Percentiles rank a stretch among this genome's conserved stretches.
These are phyloP conservation scores for Trichophyton simii DNA, from an alignment of 2,329 filamentous ascomycete species.

Conservation along the genomic window DNA sequence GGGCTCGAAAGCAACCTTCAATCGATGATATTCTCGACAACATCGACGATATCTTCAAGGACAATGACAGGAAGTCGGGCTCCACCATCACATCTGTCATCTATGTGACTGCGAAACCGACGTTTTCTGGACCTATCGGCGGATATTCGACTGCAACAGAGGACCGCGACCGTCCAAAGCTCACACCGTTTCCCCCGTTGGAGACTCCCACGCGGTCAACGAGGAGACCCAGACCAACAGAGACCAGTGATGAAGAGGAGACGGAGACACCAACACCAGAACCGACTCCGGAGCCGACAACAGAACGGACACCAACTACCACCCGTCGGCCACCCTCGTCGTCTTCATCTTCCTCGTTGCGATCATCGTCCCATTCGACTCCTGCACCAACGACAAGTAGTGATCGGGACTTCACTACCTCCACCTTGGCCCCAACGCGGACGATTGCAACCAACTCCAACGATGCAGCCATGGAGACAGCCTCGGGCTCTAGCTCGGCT, in stretches of 20 bases:
- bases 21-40: slow-evolving; percentile 3
- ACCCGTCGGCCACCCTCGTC: slow-evolving; percentile 3
- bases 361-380: slow-evolving; percentile 8
- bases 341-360: slow-evolving; percentile 4
- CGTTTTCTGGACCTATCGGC: slow-evolving; percentile 40
- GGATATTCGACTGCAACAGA: slow-evolving; percentile 33
- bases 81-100: slow-evolving; percentile 24
- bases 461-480: slow-evolving; percentile 9
- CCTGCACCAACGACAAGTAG: slow-evolving; percentile 4
- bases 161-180: slow-evolving; percentile 6
- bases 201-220: slow-evolving; percentile 11
- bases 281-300: too few relatives aligned
- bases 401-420: slow-evolving; percentile 5
- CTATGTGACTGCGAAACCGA: slow-evolving; percentile 41
- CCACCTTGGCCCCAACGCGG: background rate
- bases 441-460: slow-evolving; percentile 5
- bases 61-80: background rate
- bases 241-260: slow-evolving; percentile 5
- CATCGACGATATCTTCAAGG: slow-evolving; percentile 3
- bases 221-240: slow-evolving; percentile 6
- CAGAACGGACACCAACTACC: slow-evolving; percentile 7
- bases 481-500: slow-evolving; percentile 15
- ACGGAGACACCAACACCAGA: slow-evolving; percentile 10
- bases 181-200: slow-evolving; percentile 21
- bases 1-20: slow-evolving; percentile 5